Conservation (phyloP, 768 basidiomycete species). For the Lactarius sanguifluus region DNA sequence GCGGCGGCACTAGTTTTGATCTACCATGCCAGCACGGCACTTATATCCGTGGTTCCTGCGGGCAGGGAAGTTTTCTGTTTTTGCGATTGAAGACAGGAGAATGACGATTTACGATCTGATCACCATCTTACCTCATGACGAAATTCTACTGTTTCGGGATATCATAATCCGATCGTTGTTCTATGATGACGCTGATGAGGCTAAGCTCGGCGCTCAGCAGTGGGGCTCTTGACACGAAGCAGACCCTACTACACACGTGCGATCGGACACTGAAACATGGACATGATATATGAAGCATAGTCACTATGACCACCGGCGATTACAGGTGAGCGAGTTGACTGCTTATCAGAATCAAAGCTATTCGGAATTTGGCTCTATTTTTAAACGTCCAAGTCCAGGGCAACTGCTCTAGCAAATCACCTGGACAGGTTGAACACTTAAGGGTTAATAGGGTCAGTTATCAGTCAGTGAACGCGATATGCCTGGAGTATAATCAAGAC, state of each 20-base stretch:
- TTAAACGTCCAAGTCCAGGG: too few species aligned
- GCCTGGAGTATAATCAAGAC: not conserved
- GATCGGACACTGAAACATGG: too few species aligned
- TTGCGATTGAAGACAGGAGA: not conserved
- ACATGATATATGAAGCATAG: too few species aligned
- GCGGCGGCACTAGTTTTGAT: slow-evolving; percentile 29
- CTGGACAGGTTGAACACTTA: too few species aligned
- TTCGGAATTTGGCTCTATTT: too few species aligned
- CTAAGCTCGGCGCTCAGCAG: too few species aligned
- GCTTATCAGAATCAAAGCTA: too few species aligned
- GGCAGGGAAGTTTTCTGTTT: slow-evolving; percentile 19
- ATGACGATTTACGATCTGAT: slow-evolving; percentile 12
- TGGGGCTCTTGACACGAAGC: not conserved
- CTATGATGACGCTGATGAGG: not conserved
- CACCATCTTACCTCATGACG: slow-evolving; percentile 12
- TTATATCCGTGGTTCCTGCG: slow-evolving; percentile 18
- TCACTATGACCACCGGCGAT: too few species aligned
- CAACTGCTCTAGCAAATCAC: too few species aligned
- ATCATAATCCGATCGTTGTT: slow-evolving; percentile 20
- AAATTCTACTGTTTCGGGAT: slow-evolving; percentile 17
- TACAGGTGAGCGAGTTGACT: too few species aligned
- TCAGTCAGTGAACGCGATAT: too few species aligned
- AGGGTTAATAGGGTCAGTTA: too few species aligned
- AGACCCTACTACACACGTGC: not conserved
- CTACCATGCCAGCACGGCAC: not conserved